Evolutionary conservation across 371 early-diverging fungal species (phyloP).

Genomic region (Mucor mucedo): DNA sequence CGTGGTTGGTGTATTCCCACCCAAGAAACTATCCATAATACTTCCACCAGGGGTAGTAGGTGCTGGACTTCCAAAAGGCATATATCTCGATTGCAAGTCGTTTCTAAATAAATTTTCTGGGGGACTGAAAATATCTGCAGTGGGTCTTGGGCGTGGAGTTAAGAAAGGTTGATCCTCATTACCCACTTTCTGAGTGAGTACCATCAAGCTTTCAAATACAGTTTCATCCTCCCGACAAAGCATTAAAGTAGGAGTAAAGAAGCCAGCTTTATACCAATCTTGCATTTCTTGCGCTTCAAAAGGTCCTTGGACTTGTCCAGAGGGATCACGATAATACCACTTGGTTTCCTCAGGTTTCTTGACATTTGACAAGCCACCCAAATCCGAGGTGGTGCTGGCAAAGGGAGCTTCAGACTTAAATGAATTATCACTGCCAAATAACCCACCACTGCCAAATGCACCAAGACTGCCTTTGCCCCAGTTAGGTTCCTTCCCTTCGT

Average conservation of each 20-base stretch:
- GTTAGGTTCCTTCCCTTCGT: constrained; percentile 14
- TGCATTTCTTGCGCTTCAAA: constrained; percentile 85
- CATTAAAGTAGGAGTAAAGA: constrained; percentile 73
- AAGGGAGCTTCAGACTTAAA: constrained; percentile 10
- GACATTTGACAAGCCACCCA: constrained; percentile 17
- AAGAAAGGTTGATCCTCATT: constrained; percentile 72
- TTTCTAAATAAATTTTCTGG: constrained; percentile 20
- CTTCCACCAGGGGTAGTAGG: constrained; percentile 25
- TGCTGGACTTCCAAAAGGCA: constrained; percentile 36
- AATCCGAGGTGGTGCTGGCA: constrained; percentile 16
- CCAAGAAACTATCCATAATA: constrained; percentile 21
- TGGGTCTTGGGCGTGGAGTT: constrained; percentile 38
- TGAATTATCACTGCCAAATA: constrained; percentile 8
- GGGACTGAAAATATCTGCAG: constrained; percentile 29
- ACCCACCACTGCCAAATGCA: constrained; percentile 12
- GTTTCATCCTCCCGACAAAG: constrained; percentile 76
- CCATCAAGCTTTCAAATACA: constrained; percentile 70
- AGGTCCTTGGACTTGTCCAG: constrained; percentile 80
- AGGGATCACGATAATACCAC: constrained; percentile 86
- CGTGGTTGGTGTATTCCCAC: constrained; percentile 4
- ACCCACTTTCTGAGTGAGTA: constrained; percentile 63
- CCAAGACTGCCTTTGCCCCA: constrained; percentile 10
- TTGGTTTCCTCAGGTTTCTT: constrained; percentile 52
- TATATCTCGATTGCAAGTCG: constrained; percentile 31
- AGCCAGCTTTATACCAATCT: constrained; percentile 86